Base-by-base conservation (phyloP, 2,329 filamentous ascomycete genomes). In the Aureobasidium sp. region DNA sequence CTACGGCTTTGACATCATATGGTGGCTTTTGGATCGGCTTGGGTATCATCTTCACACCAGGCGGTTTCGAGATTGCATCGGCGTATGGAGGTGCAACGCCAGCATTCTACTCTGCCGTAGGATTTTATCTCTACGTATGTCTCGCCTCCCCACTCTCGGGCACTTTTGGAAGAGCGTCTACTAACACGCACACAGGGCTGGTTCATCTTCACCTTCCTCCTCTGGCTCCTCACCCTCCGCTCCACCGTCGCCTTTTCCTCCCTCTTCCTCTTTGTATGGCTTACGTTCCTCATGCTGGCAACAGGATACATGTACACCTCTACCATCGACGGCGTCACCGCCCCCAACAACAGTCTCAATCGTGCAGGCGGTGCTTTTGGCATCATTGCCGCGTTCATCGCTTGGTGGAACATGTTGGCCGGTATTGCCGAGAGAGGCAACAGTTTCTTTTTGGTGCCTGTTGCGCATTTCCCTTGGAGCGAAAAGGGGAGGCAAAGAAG, bases 11-110 rank as follows among this genome's bases (percentile, higher is more conserved):
- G 62, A 89, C 88, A 11, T 92, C 89, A 0, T 93, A 90, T 70
- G 89, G 90, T 68, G 89, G 89, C 65, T 93, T 93, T 81, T 93
- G 90, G 90, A 83, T 93, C 70, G 79, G 80, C 14, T 88, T 90
- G 69, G 89, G 79, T 65, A 86, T 92, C 68, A 80, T 92, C 60
- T 75, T 89, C 64, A 90, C 87, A 2, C 89, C 82, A 1, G 81
- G 81, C 65, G 81, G 81, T 14, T 91, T 89, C 77, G 73, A 82
- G 52, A 85, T 90, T 62, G 75, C 78, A 22, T 73, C 73, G 40
- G 80, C 78, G 67, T 77, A 67, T 68, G 79, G 61, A 19, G 68
- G 63, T 1, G 64, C 64, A 5, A 62, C 61, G 1, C 73, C 76
- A 29, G 77, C 78, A 65, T 79, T 82, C 63, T 72, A 80, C 57